These are phyloP conservation scores for Daldinia caldariorum DNA, from an alignment of 495 filamentous ascomycete species.

Conservation along the genomic window DNA sequence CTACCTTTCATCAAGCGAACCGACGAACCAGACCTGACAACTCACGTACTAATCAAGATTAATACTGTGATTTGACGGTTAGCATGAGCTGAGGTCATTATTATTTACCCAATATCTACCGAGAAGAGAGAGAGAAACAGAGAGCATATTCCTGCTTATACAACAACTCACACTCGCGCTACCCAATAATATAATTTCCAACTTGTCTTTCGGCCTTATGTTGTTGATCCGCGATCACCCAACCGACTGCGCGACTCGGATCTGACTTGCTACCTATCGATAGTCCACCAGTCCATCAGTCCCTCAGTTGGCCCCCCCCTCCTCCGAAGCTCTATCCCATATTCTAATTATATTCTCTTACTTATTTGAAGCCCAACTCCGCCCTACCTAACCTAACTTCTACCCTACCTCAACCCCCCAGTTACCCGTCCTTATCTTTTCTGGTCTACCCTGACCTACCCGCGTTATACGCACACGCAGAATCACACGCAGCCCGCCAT, in stretches of 20 bases:
- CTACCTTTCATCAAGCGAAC: constrained; percentile 14
- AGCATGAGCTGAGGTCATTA: constrained; percentile 32
- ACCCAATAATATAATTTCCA: constrained; percentile 42
- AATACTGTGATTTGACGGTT: constrained; percentile 17
- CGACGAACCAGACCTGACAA: constrained; percentile 31
- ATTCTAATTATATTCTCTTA: constrained; percentile 43
- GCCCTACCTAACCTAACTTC: constrained; percentile 33
- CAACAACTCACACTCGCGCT: constrained; percentile 22
- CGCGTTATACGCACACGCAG: constrained; percentile 8
- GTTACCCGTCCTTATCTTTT: constrained; percentile 14
- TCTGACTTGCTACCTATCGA: constrained; percentile 32
- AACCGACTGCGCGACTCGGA: constrained; percentile 31
- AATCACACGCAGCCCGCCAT: constrained; percentile 11
- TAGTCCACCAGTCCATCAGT: constrained; percentile 8
- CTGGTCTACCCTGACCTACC: constrained; percentile 36
- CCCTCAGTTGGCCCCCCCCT: constrained; percentile 6
- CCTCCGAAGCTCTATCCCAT: constrained; percentile 34
- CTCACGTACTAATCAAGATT: neutral
- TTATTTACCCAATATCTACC: constrained; percentile 31
- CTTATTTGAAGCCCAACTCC: constrained; percentile 45
- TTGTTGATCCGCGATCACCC: constrained; percentile 41
- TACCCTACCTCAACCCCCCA: constrained; percentile 10
- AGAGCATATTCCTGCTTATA: constrained; percentile 29
- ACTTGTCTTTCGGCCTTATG: constrained; percentile 25
- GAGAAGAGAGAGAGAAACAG: constrained; percentile 14